Evolutionary conservation across 768 basidiomycete species (phyloP).

Genomic region (Lactifluus rugatus): DNA sequence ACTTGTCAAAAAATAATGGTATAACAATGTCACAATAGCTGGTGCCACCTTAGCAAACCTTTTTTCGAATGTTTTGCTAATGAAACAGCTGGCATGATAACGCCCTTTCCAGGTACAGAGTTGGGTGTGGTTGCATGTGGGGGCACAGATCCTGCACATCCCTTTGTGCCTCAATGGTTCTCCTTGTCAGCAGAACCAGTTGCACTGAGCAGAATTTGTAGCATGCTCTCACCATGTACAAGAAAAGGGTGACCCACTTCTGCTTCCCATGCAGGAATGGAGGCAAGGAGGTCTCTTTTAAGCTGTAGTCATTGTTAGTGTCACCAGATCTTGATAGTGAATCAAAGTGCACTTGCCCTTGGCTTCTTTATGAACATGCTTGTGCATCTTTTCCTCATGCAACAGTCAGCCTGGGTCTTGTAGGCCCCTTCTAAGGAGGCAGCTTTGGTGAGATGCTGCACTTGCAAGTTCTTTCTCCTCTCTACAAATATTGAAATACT

Average conservation of each 20-base stretch:
- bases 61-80: too few species aligned
- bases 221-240: slow-evolving; percentile 73
- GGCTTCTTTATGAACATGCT: slow-evolving; percentile 87
- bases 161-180: slow-evolving; percentile 35
- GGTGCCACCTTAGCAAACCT: too few species aligned
- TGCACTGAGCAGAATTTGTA: slow-evolving; percentile 67
- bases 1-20: too few species aligned
- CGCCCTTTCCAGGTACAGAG: slow-evolving; percentile 27
- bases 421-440: slow-evolving; percentile 69
- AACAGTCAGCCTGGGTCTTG: slow-evolving; percentile 79
- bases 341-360: slow-evolving; percentile 43
- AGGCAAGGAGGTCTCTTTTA: slow-evolving; percentile 72
- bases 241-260: slow-evolving; percentile 65
- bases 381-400: slow-evolving; percentile 95
- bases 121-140: slow-evolving; percentile 52
- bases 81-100: slow-evolving; percentile 56
- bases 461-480: slow-evolving; percentile 84
- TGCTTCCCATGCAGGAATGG: slow-evolving; percentile 83
- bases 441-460: slow-evolving; percentile 69
- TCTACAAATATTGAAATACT: slow-evolving; percentile 84
- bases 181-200: slow-evolving; percentile 65
- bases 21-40: too few species aligned
- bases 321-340: neutral
- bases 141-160: slow-evolving; percentile 48
- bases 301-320: slow-evolving; percentile 39